Percentiles rank a stretch among this genome's conserved stretches.
phyloP scores from a whole-genome alignment of 345 rosid species.

The Viola odorata region DNA sequence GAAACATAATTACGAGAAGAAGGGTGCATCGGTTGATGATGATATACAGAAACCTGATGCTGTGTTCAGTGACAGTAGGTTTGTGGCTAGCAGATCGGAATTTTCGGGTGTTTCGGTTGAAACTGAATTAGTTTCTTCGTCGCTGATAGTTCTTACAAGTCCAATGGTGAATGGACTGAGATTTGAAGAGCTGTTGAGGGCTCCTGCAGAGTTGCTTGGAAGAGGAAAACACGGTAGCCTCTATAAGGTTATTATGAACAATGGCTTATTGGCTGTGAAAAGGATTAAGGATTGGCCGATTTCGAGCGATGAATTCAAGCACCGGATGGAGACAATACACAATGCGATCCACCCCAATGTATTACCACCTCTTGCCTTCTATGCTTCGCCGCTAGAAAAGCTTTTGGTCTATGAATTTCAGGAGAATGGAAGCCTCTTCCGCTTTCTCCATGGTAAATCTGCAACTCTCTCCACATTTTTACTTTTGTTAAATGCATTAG shows the following conservation, averaged over 20 bases:
- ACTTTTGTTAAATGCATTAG: too few species aligned
- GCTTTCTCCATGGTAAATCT: slow-evolving; percentile 45
- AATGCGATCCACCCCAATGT: slow-evolving; percentile 47
- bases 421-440: slow-evolving; percentile 46
- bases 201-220: slow-evolving; percentile 61
- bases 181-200: slow-evolving; percentile 50
- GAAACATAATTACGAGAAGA: slow-evolving; percentile 16
- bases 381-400: slow-evolving; percentile 46
- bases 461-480: neutral
- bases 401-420: slow-evolving; percentile 50
- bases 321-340: slow-evolving; percentile 44
- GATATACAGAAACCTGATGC: slow-evolving; percentile 13
- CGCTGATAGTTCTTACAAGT: slow-evolving; percentile 44
- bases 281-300: slow-evolving; percentile 58
- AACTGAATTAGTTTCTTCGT: slow-evolving; percentile 28
- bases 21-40: slow-evolving; percentile 27
- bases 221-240: slow-evolving; percentile 50
- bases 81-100: slow-evolving; percentile 9
- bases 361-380: slow-evolving; percentile 46
- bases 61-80: slow-evolving; percentile 18
- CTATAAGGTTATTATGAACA: slow-evolving; percentile 40
- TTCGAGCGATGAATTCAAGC: slow-evolving; percentile 34
- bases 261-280: slow-evolving; percentile 47
- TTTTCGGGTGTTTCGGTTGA: slow-evolving; percentile 22
- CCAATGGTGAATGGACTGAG: slow-evolving; percentile 34